Evolutionary conservation across 2,329 filamentous ascomycete genomes (phyloP).

Genomic region (Zymoseptoria passerinii): DNA sequence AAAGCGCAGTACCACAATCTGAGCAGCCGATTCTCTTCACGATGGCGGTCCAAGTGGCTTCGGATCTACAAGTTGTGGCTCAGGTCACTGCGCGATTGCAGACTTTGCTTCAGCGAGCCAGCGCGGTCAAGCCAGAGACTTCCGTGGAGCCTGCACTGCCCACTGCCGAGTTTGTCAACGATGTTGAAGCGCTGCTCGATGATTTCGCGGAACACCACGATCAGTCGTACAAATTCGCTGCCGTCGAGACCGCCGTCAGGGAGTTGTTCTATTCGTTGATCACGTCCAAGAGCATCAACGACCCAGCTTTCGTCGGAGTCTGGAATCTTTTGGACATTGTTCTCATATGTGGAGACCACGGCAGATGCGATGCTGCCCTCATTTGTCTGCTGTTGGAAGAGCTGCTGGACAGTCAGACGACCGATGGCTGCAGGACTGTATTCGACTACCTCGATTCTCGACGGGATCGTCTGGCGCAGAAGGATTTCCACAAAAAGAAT

Average conservation of each 20-base stretch:
- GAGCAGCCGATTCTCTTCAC: not conserved
- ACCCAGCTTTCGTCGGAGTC: slow-evolving; percentile 68
- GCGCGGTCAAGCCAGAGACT: slow-evolving; percentile 32
- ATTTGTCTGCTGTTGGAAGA: slow-evolving; percentile 90
- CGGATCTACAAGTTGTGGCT: slow-evolving; percentile 22
- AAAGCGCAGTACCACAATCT: not conserved
- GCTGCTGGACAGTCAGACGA: slow-evolving; percentile 90
- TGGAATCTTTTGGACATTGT: slow-evolving; percentile 94
- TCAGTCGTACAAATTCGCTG: slow-evolving; percentile 40
- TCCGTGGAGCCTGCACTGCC: slow-evolving; percentile 39
- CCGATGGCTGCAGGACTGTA: slow-evolving; percentile 78
- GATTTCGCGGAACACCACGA: slow-evolving; percentile 22
- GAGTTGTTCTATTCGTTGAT: slow-evolving; percentile 59
- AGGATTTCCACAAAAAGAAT: slow-evolving; percentile 73
- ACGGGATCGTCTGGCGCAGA: slow-evolving; percentile 74
- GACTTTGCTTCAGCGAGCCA: slow-evolving; percentile 35
- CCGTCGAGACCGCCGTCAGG: slow-evolving; percentile 76
- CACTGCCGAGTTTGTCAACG: slow-evolving; percentile 31
- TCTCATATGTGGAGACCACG: slow-evolving; percentile 64
- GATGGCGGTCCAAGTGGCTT: slow-evolving; percentile 23
- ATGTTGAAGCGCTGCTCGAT: slow-evolving; percentile 21
- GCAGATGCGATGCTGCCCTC: slow-evolving; percentile 64
- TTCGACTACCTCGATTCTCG: slow-evolving; percentile 95
- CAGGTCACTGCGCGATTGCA: slow-evolving; percentile 27
- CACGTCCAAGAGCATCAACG: slow-evolving; percentile 60